These are phyloP conservation scores for Cornus kousa DNA, from an alignment of 148 eudicot species.

Conservation along the genomic window DNA sequence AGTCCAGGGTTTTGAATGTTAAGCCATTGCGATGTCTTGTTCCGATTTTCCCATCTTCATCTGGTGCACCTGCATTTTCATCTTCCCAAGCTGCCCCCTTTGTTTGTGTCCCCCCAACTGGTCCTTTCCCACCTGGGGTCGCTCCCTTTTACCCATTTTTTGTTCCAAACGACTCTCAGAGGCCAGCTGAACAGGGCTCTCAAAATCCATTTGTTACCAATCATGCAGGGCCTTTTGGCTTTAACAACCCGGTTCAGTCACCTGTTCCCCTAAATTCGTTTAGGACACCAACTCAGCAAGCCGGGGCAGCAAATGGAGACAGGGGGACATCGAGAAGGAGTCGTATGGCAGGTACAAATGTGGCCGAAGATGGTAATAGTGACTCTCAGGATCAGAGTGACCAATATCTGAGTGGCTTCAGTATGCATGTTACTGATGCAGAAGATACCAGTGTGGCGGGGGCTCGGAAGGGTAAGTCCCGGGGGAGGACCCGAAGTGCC, in stretches of 20 bases:
- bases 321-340: slow-evolving; percentile 31
- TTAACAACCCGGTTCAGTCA: slow-evolving; percentile 25
- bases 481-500: slow-evolving; percentile 28
- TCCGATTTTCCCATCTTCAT: slow-evolving; percentile 38
- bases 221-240: slow-evolving; percentile 14
- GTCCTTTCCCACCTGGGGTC: slow-evolving; percentile 52
- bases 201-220: background rate
- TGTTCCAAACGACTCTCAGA: slow-evolving; percentile 18
- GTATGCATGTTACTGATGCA: slow-evolving; percentile 19
- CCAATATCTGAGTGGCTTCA: slow-evolving; percentile 17
- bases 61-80: slow-evolving; percentile 22
- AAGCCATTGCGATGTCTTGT: slow-evolving; percentile 45
- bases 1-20: slow-evolving; percentile 36
- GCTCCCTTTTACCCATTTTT: slow-evolving; percentile 49
- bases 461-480: slow-evolving; percentile 24
- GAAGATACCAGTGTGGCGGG: slow-evolving; percentile 17
- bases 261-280: slow-evolving; percentile 75
- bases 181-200: slow-evolving; percentile 6
- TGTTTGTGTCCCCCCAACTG: slow-evolving; percentile 43
- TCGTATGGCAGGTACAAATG: slow-evolving; percentile 4
- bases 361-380: slow-evolving; percentile 35
- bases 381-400: slow-evolving; percentile 35
- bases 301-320: slow-evolving; percentile 49
- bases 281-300: slow-evolving; percentile 47
- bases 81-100: slow-evolving; percentile 39